Evolutionary conservation across 805 yeast genomes (phyloP).

Genomic region (Barnettozyma sucrosica): DNA sequence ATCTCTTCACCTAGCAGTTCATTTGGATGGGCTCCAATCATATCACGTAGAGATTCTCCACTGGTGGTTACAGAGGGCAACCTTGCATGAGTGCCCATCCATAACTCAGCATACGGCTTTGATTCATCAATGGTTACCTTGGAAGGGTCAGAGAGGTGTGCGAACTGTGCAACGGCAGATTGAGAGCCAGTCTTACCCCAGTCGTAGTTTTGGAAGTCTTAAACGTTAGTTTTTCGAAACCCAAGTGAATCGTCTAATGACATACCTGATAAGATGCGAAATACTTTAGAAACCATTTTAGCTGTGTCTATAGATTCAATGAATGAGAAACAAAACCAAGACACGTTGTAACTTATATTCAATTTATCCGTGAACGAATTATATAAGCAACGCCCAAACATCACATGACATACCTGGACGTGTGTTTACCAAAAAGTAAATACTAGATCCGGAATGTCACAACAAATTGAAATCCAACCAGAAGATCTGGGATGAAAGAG

Average conservation of each 20-base stretch:
- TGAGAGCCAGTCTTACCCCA: slow-evolving; percentile 84
- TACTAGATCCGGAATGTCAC: too few species aligned
- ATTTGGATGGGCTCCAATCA: slow-evolving; percentile 56
- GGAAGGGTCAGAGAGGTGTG: slow-evolving; percentile 59
- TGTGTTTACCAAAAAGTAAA: background rate
- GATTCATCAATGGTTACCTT: slow-evolving; percentile 54
- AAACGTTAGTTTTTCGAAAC: background rate
- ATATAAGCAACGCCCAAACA: background rate
- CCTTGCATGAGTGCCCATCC: slow-evolving; percentile 99
- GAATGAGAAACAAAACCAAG: background rate
- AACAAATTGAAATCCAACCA: too few species aligned
- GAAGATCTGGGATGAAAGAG: background rate
- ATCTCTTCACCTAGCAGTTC: slow-evolving; percentile 53
- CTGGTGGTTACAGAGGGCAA: slow-evolving; percentile 64
- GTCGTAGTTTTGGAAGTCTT: slow-evolving; percentile 74
- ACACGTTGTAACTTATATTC: background rate
- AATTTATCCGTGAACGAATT: background rate
- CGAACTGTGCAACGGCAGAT: slow-evolving; percentile 88
- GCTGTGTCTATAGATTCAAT: background rate
- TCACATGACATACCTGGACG: background rate
- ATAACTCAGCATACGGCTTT: slow-evolving; percentile 92
- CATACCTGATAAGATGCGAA: slow-evolving; percentile 37
- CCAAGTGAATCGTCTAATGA: background rate
- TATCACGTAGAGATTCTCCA: slow-evolving; percentile 58
- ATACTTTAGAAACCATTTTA: slow-evolving; percentile 29